Conservation (phyloP, 257 asterid genomes). For the Solanum piurae region DNA sequence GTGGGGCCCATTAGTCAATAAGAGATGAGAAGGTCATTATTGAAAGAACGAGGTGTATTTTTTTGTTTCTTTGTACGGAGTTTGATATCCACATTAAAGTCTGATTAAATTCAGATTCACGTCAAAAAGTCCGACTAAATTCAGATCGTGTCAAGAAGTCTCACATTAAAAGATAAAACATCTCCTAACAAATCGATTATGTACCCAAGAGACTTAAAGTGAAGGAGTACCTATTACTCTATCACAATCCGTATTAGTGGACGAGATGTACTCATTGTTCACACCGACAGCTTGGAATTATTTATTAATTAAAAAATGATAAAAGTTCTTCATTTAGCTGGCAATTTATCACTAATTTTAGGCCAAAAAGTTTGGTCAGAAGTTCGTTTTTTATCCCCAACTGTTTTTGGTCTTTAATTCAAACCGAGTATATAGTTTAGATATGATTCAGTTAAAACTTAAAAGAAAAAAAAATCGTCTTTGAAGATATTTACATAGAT, state of each 20-base stretch:
- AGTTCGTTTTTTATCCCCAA: background rate
- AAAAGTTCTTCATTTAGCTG: background rate
- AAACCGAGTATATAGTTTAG: background rate
- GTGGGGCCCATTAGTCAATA: background rate
- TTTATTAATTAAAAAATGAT: background rate
- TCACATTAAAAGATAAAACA: rapidly evolving
- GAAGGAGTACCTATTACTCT: too few species aligned
- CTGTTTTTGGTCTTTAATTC: background rate
- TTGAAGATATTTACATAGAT: background rate
- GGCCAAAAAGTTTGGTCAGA: background rate
- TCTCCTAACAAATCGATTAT: too few species aligned
- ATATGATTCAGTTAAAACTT: background rate
- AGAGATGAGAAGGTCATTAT: background rate
- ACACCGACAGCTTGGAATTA: background rate
- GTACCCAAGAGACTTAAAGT: too few species aligned
- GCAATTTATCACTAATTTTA: background rate
- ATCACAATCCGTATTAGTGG: too few species aligned
- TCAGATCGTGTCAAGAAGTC: rapidly evolving
- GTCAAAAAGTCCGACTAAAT: rapidly evolving
- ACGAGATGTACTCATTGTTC: background rate
- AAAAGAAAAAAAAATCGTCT: background rate
- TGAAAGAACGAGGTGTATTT: background rate
- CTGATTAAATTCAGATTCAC: rapidly evolving
- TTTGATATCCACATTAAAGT: too few species aligned
- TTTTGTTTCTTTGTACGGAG: rapidly evolving